Evolutionary conservation across 495 filamentous ascomycete species (phyloP).

Genomic region (Tetracladium setigerum): DNA sequence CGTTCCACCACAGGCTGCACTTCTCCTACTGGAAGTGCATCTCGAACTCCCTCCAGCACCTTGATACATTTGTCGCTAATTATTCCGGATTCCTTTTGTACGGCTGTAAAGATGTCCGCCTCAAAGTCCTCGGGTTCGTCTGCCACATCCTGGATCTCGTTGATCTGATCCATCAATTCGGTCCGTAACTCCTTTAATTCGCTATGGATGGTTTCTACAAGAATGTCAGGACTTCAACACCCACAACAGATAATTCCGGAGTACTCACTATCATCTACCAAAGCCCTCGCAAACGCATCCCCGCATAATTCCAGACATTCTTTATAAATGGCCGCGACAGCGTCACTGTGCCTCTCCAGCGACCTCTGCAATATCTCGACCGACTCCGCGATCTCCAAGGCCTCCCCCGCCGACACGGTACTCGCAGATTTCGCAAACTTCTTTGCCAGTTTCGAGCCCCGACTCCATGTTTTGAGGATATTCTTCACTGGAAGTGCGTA

Average conservation of each 20-base stretch:
- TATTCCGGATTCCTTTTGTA: constrained; percentile 10
- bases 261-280: constrained; percentile 16
- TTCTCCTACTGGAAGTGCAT: neutral
- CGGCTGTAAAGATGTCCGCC: constrained; percentile 3
- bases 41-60: constrained; percentile 13
- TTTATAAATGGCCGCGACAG: constrained; percentile 13
- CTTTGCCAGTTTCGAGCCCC: constrained; percentile 12
- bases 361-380: constrained; percentile 8
- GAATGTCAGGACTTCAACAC: neutral
- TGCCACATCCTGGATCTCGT: constrained; percentile 11
- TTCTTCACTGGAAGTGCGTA: constrained; percentile 14
- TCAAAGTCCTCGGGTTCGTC: constrained; percentile 18
- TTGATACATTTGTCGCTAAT: constrained; percentile 9
- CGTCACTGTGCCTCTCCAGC: constrained; percentile 3
- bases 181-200: constrained; percentile 16
- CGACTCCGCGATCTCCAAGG: constrained; percentile 14
- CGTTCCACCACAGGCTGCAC: neutral
- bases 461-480: constrained; percentile 15
- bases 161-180: constrained; percentile 15
- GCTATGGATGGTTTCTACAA: constrained; percentile 7
- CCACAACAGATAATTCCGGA: neutral
- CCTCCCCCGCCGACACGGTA: constrained; percentile 6
- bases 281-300: constrained; percentile 11
- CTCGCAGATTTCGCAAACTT: constrained; percentile 9
- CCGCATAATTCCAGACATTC: constrained; percentile 10